Evolutionary conservation across 2,329 filamentous ascomycete species (phyloP).

Genomic region (Stachybotrys elegans): DNA sequence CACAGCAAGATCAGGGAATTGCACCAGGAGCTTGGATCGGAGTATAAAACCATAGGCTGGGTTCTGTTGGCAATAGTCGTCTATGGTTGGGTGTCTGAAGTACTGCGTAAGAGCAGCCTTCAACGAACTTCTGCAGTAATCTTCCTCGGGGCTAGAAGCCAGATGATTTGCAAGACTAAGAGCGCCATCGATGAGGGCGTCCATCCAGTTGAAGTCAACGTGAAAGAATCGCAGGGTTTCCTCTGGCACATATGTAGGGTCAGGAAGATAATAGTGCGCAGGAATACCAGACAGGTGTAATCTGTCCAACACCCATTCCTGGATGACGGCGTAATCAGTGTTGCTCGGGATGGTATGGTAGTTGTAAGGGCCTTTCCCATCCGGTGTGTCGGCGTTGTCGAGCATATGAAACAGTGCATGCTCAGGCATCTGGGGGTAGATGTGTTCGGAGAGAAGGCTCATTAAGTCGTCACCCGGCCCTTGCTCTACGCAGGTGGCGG

Average conservation of each 20-base stretch:
- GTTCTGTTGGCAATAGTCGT: constrained; percentile 17
- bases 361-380: neutral
- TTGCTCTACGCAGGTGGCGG: too few species aligned
- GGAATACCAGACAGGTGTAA: constrained; percentile 30
- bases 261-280: constrained; percentile 29
- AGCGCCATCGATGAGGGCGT: constrained; percentile 33
- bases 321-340: constrained; percentile 28
- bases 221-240: constrained; percentile 33
- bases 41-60: constrained; percentile 26
- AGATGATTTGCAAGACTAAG: constrained; percentile 31
- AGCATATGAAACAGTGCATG: constrained; percentile 12
- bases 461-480: too few species aligned
- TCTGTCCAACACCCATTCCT: constrained; percentile 28
- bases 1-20: constrained; percentile 20
- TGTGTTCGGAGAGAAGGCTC: too few species aligned
- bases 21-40: constrained; percentile 17
- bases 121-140: constrained; percentile 13
- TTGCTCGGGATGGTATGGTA: constrained; percentile 21
- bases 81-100: too few species aligned
- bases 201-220: constrained; percentile 32
- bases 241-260: constrained; percentile 22
- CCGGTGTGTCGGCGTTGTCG: neutral
- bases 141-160: constrained; percentile 10
- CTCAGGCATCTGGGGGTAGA: neutral
- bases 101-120: constrained; percentile 20